Conservation (phyloP, 306 rosid genomes). For the Trichosanthes cucumerina region DNA sequence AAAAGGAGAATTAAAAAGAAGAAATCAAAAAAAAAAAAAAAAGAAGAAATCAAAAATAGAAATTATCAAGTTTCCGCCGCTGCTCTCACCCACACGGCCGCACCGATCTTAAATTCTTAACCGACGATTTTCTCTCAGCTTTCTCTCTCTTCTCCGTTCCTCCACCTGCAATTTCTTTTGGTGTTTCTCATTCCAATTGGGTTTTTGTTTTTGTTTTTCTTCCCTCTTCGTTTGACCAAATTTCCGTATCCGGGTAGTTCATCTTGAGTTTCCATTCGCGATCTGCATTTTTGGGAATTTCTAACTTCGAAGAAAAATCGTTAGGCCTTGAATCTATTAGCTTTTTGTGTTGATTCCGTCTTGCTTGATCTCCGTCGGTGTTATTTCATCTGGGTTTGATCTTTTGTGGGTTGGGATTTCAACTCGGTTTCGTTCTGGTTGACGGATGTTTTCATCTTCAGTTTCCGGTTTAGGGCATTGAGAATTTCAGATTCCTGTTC, state of each 20-base stretch:
- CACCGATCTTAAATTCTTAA: neutral
- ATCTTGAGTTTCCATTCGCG: neutral
- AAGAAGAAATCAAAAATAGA: neutral
- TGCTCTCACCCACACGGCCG: constrained; percentile 7
- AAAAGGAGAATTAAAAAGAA: neutral
- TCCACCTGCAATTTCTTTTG: neutral
- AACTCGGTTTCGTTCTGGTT: neutral
- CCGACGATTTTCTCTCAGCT: neutral
- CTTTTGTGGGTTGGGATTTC: neutral
- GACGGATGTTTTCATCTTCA: neutral
- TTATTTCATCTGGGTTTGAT: neutral
- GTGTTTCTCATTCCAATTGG: neutral
- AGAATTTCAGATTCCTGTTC: neutral
- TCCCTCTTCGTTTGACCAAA: neutral
- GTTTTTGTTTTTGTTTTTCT: too few relatives aligned
- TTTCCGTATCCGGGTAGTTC: neutral
- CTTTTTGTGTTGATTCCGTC: neutral
- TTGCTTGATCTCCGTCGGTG: neutral
- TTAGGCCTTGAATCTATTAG: neutral
- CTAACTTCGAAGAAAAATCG: neutral
- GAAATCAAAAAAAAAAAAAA: too few relatives aligned
- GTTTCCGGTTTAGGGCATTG: neutral
- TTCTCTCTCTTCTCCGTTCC: neutral
- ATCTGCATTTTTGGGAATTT: neutral
- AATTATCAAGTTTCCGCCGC: neutral